phyloP scores from a whole-genome alignment of 2,329 filamentous ascomycete genomes.

The Colletotrichum theobromicola region DNA sequence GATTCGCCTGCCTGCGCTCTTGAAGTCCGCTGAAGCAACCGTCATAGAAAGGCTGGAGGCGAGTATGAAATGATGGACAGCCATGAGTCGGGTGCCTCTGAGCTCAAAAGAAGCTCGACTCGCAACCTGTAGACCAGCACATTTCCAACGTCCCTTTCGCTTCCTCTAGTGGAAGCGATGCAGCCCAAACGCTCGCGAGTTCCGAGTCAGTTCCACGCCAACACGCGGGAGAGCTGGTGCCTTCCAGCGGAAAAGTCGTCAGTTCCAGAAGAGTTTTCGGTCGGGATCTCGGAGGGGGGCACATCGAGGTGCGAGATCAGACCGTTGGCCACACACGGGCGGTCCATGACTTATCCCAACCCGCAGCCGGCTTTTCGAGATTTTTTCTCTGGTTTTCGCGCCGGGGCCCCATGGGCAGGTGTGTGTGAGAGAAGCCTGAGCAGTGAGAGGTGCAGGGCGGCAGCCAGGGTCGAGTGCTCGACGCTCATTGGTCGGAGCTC shows the following conservation, averaged over 20 bases:
- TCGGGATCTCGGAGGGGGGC: neutral
- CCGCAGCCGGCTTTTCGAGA: neutral
- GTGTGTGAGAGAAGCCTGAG: neutral
- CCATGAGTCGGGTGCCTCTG: constrained; percentile 5
- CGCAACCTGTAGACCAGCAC: neutral
- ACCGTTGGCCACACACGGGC: neutral
- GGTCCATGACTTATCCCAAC: neutral
- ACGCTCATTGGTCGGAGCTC: neutral
- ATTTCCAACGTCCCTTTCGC: neutral
- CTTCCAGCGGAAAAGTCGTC: neutral
- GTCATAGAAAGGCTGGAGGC: neutral
- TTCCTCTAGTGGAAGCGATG: neutral
- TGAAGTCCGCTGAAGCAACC: neutral
- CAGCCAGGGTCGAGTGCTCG: neutral
- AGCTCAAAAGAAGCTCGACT: neutral
- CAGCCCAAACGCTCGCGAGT: neutral
- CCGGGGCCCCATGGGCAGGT: neutral
- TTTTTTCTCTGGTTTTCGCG: neutral
- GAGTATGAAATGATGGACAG: neutral
- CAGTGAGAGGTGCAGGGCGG: neutral
- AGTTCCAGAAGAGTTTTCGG: neutral
- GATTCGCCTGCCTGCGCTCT: neutral
- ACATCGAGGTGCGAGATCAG: neutral
- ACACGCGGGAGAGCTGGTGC: neutral
- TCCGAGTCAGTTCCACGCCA: constrained; percentile 1